Evolutionary conservation across 2,329 filamentous ascomycete genomes (phyloP), one percentile per base, ranked within the genome.

Genomic region (Fusarium sp.): DNA sequence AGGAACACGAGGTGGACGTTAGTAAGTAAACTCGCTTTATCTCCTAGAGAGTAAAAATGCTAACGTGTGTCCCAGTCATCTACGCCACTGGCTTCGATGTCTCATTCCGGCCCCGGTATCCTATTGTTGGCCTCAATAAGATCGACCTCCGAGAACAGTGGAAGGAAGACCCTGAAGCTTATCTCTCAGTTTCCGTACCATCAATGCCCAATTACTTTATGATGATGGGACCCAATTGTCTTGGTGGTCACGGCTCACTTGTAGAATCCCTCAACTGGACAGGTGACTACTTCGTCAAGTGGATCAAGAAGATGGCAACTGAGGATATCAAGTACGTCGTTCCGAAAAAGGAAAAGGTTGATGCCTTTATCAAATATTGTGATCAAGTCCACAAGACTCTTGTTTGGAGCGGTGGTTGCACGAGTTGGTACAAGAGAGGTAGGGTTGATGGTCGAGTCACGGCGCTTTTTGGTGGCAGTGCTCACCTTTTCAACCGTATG

Each of bases 1-100:
- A 70, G 40, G 60, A 61, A 16, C 68, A 74, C 18, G 59, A 73
- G n/a, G 70, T 72, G 3, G 71, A 73, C 43, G 71, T 72, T 22
- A 58, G 71, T 73, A 48, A 70, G 71, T 72, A 16, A 25, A 54
- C 16, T 4, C 13, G 3, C 20, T 15, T 29, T 2, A 1, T 27
- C 27, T 22, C 12, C 8, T n/a, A 6, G 6, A 7, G 5, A 11
- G 6, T 8, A 11, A 0, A 20, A 44, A 11, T 29, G 32, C 15
- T 52, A 47, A 64, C 29, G 16, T 8, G 3, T n/a, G n/a, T 16
- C 9, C 0, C 8, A 73, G 71, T 90, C 24, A 78, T 89, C 22
- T 88, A 86, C 59, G 86, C 86, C 18, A 88, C 86, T 0, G 86
- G 86, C 3, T 88, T 87, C 66, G 83, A 88, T 66, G 82, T 83